Evolutionary conservation across 2,329 filamentous ascomycete species (phyloP).

Genomic region (Cordyceps tenuipes): DNA sequence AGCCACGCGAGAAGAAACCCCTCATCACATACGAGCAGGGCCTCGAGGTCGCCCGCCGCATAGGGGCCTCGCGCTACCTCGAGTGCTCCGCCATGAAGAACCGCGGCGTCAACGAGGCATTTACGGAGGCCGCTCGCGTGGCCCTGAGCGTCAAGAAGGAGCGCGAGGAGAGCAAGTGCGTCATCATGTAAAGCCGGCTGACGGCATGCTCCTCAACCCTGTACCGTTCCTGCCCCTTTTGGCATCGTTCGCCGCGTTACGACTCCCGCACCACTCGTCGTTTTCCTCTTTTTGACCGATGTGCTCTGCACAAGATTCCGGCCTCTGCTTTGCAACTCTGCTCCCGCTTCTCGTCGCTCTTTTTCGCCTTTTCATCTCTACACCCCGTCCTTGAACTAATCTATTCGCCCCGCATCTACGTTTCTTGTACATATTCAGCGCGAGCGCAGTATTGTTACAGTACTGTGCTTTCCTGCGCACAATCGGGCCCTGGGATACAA

Average conservation of each 20-base stretch:
- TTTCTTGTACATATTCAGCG: constrained; percentile 11
- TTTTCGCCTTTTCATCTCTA: background rate
- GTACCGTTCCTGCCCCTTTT: background rate
- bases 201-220: background rate
- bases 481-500: constrained; percentile 5
- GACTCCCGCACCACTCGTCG: background rate
- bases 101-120: constrained; percentile 94
- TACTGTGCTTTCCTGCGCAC: background rate
- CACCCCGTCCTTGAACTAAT: background rate
- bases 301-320: background rate
- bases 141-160: constrained; percentile 67
- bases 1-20: constrained; percentile 52
- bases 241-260: background rate
- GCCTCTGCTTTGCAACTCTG: background rate
- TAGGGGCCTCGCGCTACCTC: constrained; percentile 87
- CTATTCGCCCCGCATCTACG: constrained; percentile 2
- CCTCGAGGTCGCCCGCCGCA: constrained; percentile 80
- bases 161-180: constrained; percentile 53
- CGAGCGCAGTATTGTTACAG: background rate
- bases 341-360: background rate
- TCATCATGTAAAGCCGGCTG: constrained; percentile 43
- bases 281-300: background rate
- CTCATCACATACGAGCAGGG: constrained; percentile 89
- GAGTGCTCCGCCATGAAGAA: constrained; percentile 99
- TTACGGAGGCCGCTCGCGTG: constrained; percentile 93